Evolutionary conservation across 805 yeast genomes (phyloP).

Genomic region (Ascoidea rubescens): DNA sequence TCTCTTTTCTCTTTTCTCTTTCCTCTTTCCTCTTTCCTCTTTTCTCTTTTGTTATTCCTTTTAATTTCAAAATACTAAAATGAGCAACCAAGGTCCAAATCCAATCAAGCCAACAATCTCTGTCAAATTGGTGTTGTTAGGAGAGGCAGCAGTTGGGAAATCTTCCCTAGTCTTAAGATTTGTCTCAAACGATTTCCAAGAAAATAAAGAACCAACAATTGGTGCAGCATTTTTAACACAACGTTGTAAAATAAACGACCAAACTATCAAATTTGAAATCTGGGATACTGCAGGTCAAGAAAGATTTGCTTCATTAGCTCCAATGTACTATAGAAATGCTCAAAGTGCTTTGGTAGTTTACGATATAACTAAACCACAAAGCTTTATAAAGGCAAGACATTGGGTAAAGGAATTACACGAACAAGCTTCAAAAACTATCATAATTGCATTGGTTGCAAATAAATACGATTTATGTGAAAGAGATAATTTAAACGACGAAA

Average conservation of each 20-base stretch:
- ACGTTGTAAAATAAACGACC: slow-evolving; percentile 74
- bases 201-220: slow-evolving; percentile 93
- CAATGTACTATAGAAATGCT: slow-evolving; percentile 95
- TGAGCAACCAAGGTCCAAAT: too few species aligned
- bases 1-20: too few species aligned
- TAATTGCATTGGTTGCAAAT: slow-evolving; percentile 90
- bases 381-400: slow-evolving; percentile 91
- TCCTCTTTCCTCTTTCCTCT: too few species aligned
- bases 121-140: slow-evolving; percentile 81
- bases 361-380: slow-evolving; percentile 89
- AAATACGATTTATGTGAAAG: slow-evolving; percentile 66
- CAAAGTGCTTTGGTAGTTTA: slow-evolving; percentile 94
- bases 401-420: slow-evolving; percentile 96
- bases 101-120: slow-evolving; percentile 38
- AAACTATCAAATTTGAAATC: slow-evolving; percentile 81
- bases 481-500: slow-evolving; percentile 1
- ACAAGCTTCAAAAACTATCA: slow-evolving; percentile 84
- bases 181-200: slow-evolving; percentile 92
- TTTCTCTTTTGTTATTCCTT: too few species aligned
- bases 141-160: slow-evolving; percentile 98
- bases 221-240: slow-evolving; percentile 97
- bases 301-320: slow-evolving; percentile 89
- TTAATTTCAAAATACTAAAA: too few species aligned
- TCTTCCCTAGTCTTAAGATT: slow-evolving; percentile 85
- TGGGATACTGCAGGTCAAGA: slow-evolving; percentile 99